phyloP scores from a whole-genome alignment of 768 basidiomycete genomes.

The Xerocomellus amylosporus region DNA sequence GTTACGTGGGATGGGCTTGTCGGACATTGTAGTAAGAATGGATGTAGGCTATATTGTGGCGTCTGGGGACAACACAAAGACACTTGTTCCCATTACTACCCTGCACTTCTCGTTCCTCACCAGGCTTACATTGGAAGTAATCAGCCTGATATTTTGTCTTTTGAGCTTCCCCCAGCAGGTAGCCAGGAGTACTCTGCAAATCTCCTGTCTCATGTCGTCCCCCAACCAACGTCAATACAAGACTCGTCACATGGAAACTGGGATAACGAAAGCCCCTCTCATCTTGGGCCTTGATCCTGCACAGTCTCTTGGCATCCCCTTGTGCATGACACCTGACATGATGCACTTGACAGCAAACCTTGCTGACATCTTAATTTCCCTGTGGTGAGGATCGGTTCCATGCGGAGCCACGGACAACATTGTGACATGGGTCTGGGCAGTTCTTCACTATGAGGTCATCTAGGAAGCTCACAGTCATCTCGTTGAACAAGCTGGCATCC shows the following conservation, averaged over 20 bases:
- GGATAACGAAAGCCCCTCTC: background rate
- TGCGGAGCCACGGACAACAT: no score
- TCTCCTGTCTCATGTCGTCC: no score
- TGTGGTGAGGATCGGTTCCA: no score
- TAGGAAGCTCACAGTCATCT: no score
- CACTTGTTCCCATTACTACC: background rate
- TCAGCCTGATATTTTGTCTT: background rate
- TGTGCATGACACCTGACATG: background rate
- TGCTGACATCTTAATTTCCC: no score
- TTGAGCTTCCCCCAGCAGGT: background rate
- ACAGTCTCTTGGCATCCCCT: background rate
- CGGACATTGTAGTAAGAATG: background rate
- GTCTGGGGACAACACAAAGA: background rate
- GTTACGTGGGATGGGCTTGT: slow-evolving; percentile 1
- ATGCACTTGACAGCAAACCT: slow-evolving; percentile 1
- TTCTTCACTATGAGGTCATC: no score
- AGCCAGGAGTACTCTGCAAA: no score
- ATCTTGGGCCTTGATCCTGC: background rate
- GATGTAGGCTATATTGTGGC: background rate
- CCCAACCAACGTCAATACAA: no score
- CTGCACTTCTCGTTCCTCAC: background rate
- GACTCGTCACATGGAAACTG: background rate
- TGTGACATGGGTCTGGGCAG: no score
- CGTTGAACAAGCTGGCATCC: no score
- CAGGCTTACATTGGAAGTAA: background rate